These are phyloP conservation scores for Warburgia ugandensis DNA, from an alignment of 164 flowering plant genomes.

Conservation along the genomic window DNA sequence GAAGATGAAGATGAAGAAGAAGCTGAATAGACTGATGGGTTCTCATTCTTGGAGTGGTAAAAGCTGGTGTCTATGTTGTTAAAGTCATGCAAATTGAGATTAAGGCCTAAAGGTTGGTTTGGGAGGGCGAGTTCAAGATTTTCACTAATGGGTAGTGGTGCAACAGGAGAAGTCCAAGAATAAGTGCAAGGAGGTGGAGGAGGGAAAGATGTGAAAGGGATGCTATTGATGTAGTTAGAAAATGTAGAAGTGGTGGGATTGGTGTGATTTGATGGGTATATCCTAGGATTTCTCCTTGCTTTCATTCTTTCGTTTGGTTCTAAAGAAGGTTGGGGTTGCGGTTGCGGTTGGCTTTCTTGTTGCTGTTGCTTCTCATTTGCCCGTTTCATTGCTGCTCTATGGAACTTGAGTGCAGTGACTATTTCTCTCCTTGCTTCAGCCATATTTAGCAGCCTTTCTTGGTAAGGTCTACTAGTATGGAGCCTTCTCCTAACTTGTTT, in stretches of 20 bases:
- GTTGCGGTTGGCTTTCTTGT: constrained; percentile 14
- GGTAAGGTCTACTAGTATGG: constrained; percentile 80
- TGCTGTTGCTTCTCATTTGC: constrained; percentile 46
- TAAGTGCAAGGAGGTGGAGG: constrained; percentile 19
- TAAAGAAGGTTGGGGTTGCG: constrained; percentile 20
- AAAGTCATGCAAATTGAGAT: constrained; percentile 75
- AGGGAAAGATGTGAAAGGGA: constrained; percentile 23
- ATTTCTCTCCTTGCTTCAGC: constrained; percentile 86
- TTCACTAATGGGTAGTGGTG: constrained; percentile 26
- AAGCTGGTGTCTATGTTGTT: constrained; percentile 40
- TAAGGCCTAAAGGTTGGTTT: constrained; percentile 72
- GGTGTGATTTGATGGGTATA: constrained; percentile 32
- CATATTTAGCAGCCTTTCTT: constrained; percentile 86
- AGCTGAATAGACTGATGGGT: constrained; percentile 27
- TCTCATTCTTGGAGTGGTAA: constrained; percentile 21
- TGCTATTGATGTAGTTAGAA: constrained; percentile 18
- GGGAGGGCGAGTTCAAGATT: constrained; percentile 54
- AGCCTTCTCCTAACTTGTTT: constrained; percentile 83
- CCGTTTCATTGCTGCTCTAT: constrained; percentile 85
- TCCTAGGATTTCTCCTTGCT: constrained; percentile 40
- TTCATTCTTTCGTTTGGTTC: constrained; percentile 31
- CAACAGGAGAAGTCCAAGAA: constrained; percentile 29
- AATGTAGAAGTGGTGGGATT: constrained; percentile 8
- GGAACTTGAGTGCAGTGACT: constrained; percentile 82
- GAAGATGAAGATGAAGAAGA: constrained; percentile 46